Evolutionary conservation across 306 rosid species (phyloP).

Genomic region (Sicyos baderoa): DNA sequence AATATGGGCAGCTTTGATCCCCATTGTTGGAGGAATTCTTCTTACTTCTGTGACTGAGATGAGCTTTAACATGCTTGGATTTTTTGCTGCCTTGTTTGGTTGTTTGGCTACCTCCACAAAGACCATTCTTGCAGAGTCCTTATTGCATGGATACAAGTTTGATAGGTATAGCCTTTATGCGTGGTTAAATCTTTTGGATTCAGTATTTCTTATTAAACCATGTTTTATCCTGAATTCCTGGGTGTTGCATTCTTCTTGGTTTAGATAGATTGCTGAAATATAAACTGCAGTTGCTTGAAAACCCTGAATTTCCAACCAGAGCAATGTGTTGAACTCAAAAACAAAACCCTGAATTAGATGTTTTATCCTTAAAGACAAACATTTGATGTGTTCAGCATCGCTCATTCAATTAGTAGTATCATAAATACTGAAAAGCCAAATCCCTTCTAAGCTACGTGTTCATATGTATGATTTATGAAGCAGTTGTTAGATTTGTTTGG

Average conservation of each 20-base stretch:
- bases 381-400: background rate
- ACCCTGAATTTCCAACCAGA: background rate
- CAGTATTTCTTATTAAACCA: background rate
- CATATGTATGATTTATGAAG: background rate
- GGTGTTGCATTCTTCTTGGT: slow-evolving; percentile 4
- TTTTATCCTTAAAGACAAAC: background rate
- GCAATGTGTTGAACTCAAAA: too few relatives aligned
- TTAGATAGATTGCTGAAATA: background rate
- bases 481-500: background rate
- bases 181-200: background rate
- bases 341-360: too few relatives aligned
- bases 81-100: slow-evolving; percentile 95
- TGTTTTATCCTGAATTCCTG: background rate
- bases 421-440: background rate
- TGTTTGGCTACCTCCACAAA: slow-evolving; percentile 97
- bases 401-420: background rate
- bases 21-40: slow-evolving; percentile 98
- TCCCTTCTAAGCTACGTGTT: background rate
- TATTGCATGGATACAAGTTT: slow-evolving; percentile 90
- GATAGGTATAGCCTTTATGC: slow-evolving; percentile 45
- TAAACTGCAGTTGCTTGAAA: background rate
- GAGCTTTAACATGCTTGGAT: slow-evolving; percentile 84
- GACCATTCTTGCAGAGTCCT: slow-evolving; percentile 89
- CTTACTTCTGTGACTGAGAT: slow-evolving; percentile 91
- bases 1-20: slow-evolving; percentile 84